Evolutionary conservation across 2,329 filamentous ascomycete genomes (phyloP), one percentile per base, ranked within the genome.

Genomic region (Botrytis hyacinthi): DNA sequence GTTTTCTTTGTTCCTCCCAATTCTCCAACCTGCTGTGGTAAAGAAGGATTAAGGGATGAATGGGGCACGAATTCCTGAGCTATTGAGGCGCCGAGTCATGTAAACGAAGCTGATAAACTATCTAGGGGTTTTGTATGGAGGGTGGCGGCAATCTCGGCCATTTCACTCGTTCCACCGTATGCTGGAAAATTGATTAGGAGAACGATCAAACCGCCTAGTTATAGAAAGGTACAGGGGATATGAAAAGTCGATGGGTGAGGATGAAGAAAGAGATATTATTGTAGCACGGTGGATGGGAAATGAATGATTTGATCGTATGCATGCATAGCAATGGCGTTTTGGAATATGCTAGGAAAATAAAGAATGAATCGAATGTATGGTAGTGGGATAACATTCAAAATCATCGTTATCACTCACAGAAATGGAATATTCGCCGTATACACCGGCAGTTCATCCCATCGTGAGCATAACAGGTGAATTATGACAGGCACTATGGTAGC

Each of bases 121-220:
- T 35, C 4, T 48, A 91, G 93, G 83, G 94, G 90, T 29, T 99
- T 97, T 83, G 85, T 94, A 75, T 99, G 96, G 96, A 91, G 94
- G 71, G 92, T 97, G 48, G 84, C 88, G 10, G 94, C 93, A 51
- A 94, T 98, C 71, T 88, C 87, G 59, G 91, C 92, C 12, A 90
- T 97, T 62, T 93, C 93, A 60, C 83, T 98, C 73, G 88, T 97
- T 66, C 96, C 96, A 29, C 93, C 95, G 2, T 98, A 95, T 84
- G 91, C 90, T 70, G 94, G 89, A 32, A 98, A 98, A 85, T 82
- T 97, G 75, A 92, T 98, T 77, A 87, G 92, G 79, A 87, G 94
- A 80, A 94, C 90, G 75, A 91, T 97, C 86, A 95, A 92, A 83
- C 96, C 96, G 75, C 95, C 95, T 32, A 97, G 93, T 80, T 98